Conservation (phyloP, 139 green algal genomes). For the Chlorella vulgaris region DNA sequence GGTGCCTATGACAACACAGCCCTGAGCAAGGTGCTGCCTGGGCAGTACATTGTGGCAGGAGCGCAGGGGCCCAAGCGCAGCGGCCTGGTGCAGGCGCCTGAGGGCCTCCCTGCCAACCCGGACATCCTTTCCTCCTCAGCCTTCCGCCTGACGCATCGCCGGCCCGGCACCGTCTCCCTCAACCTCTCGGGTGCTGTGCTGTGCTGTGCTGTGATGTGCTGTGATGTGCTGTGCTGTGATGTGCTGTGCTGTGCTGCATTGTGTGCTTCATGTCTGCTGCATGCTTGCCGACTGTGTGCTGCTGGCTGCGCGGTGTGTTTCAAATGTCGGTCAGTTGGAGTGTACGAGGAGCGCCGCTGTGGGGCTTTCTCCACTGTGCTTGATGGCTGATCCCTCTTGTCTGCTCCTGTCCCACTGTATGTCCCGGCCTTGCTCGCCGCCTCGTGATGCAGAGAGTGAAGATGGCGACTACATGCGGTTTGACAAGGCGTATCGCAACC, state of each 20-base stretch:
- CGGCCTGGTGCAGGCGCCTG: slow-evolving; percentile 55
- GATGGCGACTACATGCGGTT: slow-evolving; percentile 58
- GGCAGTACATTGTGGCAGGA: slow-evolving; percentile 36
- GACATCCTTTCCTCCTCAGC: slow-evolving; percentile 28
- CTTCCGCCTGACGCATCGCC: slow-evolving; percentile 57
- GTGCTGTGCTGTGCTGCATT: neutral
- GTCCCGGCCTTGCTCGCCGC: too few relatives aligned
- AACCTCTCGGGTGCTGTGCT: slow-evolving; percentile 48
- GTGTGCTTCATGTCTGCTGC: too few relatives aligned
- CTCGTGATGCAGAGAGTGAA: slow-evolving; percentile 35
- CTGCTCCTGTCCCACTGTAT: too few relatives aligned
- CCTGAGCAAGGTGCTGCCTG: slow-evolving; percentile 24
- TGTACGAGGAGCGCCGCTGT: too few relatives aligned
- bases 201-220: neutral
- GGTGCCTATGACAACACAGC: slow-evolving; percentile 4
- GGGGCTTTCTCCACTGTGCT: too few relatives aligned
- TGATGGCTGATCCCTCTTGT: neutral
- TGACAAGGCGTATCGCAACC: slow-evolving; percentile 34
- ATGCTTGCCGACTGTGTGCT: too few relatives aligned
- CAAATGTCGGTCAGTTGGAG: too few relatives aligned
- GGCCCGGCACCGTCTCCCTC: slow-evolving; percentile 69
- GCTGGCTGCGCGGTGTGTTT: too few relatives aligned
- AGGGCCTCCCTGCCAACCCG: slow-evolving; percentile 49
- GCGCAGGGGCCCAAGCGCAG: slow-evolving; percentile 52
- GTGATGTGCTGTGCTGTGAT: neutral